Conservation (phyloP, 345 rosid species). For the Limnanthes douglasii region DNA sequence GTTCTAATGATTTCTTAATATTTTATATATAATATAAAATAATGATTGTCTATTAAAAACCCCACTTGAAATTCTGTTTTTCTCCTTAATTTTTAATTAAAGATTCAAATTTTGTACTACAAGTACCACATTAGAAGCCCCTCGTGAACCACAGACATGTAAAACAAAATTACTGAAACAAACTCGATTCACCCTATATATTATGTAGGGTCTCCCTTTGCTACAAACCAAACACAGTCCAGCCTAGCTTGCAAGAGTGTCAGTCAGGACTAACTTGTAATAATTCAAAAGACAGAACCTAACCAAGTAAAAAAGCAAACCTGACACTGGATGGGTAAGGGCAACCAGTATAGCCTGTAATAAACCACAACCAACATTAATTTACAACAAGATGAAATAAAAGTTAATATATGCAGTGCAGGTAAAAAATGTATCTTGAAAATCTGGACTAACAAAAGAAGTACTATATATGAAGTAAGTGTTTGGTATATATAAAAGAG, state of each 20-base stretch:
- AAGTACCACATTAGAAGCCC: slow-evolving; percentile 5
- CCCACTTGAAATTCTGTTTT: too few species aligned
- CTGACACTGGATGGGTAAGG: slow-evolving; percentile 18
- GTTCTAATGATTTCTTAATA: too few species aligned
- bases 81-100: too few species aligned
- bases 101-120: too few species aligned
- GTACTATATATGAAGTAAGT: not conserved
- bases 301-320: slow-evolving; percentile 9
- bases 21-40: too few species aligned
- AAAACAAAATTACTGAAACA: slow-evolving; percentile 11
- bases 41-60: too few species aligned
- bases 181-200: not conserved
- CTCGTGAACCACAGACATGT: too few species aligned
- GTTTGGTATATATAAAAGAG: not conserved
- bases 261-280: slow-evolving; percentile 4
- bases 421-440: slow-evolving; percentile 1
- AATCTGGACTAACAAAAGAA: not conserved
- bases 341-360: slow-evolving; percentile 23
- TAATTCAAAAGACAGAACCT: not conserved
- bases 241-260: slow-evolving; percentile 6
- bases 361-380: slow-evolving; percentile 5
- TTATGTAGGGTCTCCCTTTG: slow-evolving; percentile 6
- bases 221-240: slow-evolving; percentile 8
- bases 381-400: not conserved
- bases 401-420: not conserved